phyloP scores from a whole-genome alignment of 2,329 filamentous ascomycete genomes.

The Aspergillus sp. region DNA sequence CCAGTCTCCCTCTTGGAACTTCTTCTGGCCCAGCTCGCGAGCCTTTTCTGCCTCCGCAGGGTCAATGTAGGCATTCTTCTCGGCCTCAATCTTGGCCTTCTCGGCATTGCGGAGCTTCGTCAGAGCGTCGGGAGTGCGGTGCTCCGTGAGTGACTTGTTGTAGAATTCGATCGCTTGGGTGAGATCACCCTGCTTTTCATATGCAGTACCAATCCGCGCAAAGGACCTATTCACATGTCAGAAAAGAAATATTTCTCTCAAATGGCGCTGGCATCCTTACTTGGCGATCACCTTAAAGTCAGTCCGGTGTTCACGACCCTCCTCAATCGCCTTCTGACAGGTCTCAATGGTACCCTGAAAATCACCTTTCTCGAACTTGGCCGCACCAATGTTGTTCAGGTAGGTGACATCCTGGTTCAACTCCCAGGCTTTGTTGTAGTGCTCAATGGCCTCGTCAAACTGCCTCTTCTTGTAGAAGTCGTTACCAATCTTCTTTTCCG shows the following conservation, averaged over 20 bases:
- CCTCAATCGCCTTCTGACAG: conserved; percentile 80
- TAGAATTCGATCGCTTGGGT: conserved; percentile 77
- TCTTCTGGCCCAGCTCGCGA: conserved; percentile 86
- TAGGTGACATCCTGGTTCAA: conserved; percentile 94
- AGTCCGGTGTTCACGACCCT: conserved; percentile 80
- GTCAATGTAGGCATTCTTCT: conserved; percentile 75
- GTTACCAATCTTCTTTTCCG: conserved; percentile 88
- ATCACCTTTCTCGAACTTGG: conserved; percentile 93
- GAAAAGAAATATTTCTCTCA: conserved; percentile 1
- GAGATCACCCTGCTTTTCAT: conserved; percentile 82
- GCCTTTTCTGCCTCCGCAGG: conserved; percentile 90
- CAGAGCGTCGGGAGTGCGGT: conserved; percentile 89
- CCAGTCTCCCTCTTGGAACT: conserved; percentile 96
- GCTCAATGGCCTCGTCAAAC: conserved; percentile 87
- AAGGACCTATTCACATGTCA: conserved; percentile 53
- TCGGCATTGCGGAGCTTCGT: conserved; percentile 86
- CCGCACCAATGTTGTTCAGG: conserved; percentile 90
- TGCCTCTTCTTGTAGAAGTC: conserved; percentile 97
- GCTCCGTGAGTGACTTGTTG: conserved; percentile 88
- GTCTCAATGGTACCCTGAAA: conserved; percentile 77
- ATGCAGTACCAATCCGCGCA: conserved; percentile 83
- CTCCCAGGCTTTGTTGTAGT: conserved; percentile 95
- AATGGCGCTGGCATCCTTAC: conserved; percentile 34
- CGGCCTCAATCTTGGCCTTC: conserved; percentile 70
- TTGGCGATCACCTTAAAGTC: conserved; percentile 99